Evolutionary conservation across 176 grass and related monocot genomes (phyloP).

Genomic region (Carex scoparia): DNA sequence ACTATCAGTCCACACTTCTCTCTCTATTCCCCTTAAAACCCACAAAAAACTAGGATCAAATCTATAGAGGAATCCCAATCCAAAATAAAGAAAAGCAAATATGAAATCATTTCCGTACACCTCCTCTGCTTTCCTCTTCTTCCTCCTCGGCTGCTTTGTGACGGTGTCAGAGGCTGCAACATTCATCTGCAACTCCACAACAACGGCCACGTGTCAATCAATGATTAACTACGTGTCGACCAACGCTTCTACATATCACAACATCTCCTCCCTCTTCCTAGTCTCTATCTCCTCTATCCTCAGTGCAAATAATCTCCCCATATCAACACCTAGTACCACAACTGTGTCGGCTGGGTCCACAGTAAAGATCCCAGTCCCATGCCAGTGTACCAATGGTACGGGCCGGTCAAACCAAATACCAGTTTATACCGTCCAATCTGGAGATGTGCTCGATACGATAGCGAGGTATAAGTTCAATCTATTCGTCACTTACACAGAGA

Average conservation of each 20-base stretch:
- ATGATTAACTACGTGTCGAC: constrained; percentile 43
- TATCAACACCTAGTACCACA: background rate
- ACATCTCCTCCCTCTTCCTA: constrained; percentile 47
- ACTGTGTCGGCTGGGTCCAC: background rate
- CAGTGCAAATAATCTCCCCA: constrained; percentile 28
- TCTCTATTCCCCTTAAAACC: background rate
- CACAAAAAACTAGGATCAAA: background rate
- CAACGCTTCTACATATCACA: constrained; percentile 58
- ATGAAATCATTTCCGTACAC: constrained; percentile 17
- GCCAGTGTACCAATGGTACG: constrained; percentile 36
- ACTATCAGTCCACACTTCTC: constrained; percentile 8
- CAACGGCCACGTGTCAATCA: constrained; percentile 32
- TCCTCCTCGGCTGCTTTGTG: constrained; percentile 10
- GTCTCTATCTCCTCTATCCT: constrained; percentile 38
- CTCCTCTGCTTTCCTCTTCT: constrained; percentile 5
- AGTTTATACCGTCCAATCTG: constrained; percentile 43
- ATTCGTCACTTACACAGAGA: constrained; percentile 56
- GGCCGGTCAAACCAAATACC: constrained; percentile 36
- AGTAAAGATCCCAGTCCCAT: constrained; percentile 44
- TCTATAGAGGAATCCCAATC: background rate
- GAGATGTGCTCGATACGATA: constrained; percentile 48
- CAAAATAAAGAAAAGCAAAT: background rate
- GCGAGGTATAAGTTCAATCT: constrained; percentile 28
- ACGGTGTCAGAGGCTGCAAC: constrained; percentile 24
- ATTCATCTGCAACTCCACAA: constrained; percentile 28